Conservation (phyloP, 192 early-diverging fungal species). For the Coemansia guatemalensis region DNA sequence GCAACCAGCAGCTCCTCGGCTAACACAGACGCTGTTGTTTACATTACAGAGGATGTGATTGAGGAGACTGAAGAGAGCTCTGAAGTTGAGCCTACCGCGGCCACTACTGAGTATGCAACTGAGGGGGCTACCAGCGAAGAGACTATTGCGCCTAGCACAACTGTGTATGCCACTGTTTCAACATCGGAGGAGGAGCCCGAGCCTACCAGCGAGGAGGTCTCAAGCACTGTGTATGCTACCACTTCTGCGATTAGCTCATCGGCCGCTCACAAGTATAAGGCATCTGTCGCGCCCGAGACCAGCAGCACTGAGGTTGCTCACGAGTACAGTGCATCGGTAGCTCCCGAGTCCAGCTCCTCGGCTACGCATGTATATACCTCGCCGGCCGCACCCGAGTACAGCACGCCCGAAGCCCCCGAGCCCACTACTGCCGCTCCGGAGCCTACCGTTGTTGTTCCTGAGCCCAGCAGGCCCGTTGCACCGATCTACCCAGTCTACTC, state of each 20-base stretch:
- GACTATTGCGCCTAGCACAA: no score
- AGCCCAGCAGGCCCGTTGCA: no score
- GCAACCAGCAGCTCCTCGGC: no score
- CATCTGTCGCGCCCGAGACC: not conserved
- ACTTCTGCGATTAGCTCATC: not conserved
- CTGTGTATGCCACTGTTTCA: no score
- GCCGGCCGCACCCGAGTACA: no score
- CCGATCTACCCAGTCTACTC: no score
- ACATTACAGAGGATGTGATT: constrained; percentile 2
- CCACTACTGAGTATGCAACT: no score
- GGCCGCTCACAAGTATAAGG: not conserved
- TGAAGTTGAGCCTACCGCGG: not conserved
- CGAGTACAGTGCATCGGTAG: not conserved
- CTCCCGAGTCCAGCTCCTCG: not conserved
- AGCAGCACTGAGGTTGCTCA: not conserved
- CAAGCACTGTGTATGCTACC: not conserved
- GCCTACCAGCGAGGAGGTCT: no score
- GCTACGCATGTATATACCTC: not conserved
- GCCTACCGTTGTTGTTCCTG: no score
- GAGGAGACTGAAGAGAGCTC: constrained; percentile 3
- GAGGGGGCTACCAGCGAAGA: constrained; percentile 5
- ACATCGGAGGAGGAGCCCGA: no score
- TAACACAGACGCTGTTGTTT: not conserved
- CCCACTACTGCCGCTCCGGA: no score
- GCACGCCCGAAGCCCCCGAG: no score